phyloP scores from a whole-genome alignment of 1,284 basidiomycete species.

The Cutaneotrichosporon sp. region DNA sequence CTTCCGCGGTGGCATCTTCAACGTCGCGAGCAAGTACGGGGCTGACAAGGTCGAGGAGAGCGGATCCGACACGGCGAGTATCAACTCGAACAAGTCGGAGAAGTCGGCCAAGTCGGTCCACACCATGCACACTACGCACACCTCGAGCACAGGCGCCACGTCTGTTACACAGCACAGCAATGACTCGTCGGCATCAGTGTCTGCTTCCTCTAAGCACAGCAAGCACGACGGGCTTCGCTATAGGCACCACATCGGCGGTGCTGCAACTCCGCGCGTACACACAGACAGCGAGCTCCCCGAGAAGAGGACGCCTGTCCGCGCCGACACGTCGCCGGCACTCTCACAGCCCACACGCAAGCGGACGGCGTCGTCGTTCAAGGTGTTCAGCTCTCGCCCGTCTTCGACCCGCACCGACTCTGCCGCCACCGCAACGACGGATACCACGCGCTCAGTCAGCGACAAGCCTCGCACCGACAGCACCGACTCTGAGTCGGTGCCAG shows the following conservation, averaged over 20 bases:
- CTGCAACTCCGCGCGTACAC: not conserved
- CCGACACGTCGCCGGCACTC: not conserved
- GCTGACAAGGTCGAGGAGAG: slow-evolving; percentile 1
- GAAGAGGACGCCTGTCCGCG: not conserved
- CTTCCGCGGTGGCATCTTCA: slow-evolving; percentile 87
- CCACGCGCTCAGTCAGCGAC: not conserved
- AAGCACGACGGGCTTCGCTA: not conserved
- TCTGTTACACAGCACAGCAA: not conserved
- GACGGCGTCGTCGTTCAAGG: slow-evolving; percentile 1
- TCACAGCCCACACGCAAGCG: not conserved
- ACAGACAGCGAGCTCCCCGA: not conserved
- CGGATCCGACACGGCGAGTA: not conserved
- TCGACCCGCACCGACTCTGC: slow-evolving; percentile 2
- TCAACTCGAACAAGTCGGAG: slow-evolving; percentile 3
- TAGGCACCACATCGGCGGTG: not conserved
- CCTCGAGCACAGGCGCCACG: not conserved
- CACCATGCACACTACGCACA: not conserved
- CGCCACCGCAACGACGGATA: not conserved
- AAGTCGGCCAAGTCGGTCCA: not conserved
- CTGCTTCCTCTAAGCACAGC: too few species aligned
- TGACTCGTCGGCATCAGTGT: not conserved
- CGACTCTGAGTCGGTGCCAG: not conserved
- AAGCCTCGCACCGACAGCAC: not conserved
- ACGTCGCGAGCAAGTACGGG: slow-evolving; percentile 61
- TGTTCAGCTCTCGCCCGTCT: slow-evolving; percentile 4